Evolutionary conservation across 177 flowering plant genomes (phyloP), one percentile per base, ranked within the genome.

Genomic region (Telopea speciosissima): DNA sequence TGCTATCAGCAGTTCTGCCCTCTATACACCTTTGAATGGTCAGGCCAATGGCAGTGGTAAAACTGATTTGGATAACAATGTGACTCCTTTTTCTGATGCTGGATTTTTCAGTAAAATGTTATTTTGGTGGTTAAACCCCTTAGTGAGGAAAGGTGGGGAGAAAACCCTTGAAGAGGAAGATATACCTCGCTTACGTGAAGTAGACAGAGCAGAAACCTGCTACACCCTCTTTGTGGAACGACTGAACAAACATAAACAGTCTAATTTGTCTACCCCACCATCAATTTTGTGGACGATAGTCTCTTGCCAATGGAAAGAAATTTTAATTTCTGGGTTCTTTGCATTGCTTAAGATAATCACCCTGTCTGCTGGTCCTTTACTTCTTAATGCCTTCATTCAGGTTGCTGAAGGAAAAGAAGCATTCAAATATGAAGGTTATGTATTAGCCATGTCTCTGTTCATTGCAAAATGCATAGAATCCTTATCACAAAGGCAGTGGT

Each of bases 401-500:
- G 79, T 85, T 65, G 83, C 87, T 24, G 83, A 83, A 68, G 87
- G 84, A 40, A 74, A 71, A 24, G 73, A 73, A 67, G 40, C 24
- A 21, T 79, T 75, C 63, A 72, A 73, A 73, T 68, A 81, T 56
- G 86, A 83, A 74, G 86, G 84, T 49, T 81, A 66, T 28, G 66
- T 73, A 10, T 61, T 86, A 70, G 81, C 83, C 16, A 25, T 62
- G 17, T 63, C 67, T 1, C 73, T 83, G 11, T 81, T 86, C 61
- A 23, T 85, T 19, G 74, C 80, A 8, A 86, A 86, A 61, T 59
- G 74, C 70, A 49, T 83, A 5, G 88, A 85, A 63, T 85, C 86
- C 4, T 6, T 85, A 28, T 72, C 86, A 1, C 79, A 83, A 68
- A 85, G 92, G 76, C 95, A 88, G 44, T 87, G 90, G 91, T 84